Conservation (phyloP, 495 filamentous ascomycete genomes). For the Daldinia loculata region DNA sequence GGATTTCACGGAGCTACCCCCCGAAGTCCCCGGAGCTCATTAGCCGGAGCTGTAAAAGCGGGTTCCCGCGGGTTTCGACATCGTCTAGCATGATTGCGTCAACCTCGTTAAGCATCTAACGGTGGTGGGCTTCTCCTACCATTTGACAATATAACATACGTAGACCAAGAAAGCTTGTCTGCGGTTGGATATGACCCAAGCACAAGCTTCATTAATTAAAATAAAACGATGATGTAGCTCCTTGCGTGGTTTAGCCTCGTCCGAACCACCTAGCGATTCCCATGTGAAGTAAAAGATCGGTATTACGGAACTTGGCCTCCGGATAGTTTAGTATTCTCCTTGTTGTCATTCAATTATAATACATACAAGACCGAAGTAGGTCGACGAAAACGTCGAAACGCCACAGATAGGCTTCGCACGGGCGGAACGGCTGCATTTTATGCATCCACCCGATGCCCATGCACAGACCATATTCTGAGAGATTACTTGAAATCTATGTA, state of each 20-base stretch:
- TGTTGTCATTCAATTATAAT: not conserved
- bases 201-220: constrained; percentile 30
- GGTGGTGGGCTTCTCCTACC: constrained; percentile 7
- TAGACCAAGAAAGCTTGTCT: constrained; percentile 14
- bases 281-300: not conserved
- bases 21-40: constrained; percentile 32
- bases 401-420: not conserved
- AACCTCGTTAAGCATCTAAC: constrained; percentile 24
- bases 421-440: not conserved
- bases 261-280: not conserved
- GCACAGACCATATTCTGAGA: not conserved
- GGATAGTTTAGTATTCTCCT: not conserved
- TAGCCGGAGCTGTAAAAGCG: constrained; percentile 40
- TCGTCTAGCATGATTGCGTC: constrained; percentile 33
- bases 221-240: constrained; percentile 21
- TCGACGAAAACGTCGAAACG: constrained; percentile 1
- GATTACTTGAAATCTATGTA: not conserved
- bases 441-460: not conserved
- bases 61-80: constrained; percentile 36
- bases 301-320: constrained; percentile 28
- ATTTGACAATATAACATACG: constrained; percentile 8
- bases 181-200: constrained; percentile 2
- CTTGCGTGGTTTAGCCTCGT: constrained; percentile 9
- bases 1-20: constrained; percentile 22
- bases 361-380: not conserved